Conservation (phyloP, 2,329 filamentous ascomycete genomes). For the Paraphoma chrysanthemicola region DNA sequence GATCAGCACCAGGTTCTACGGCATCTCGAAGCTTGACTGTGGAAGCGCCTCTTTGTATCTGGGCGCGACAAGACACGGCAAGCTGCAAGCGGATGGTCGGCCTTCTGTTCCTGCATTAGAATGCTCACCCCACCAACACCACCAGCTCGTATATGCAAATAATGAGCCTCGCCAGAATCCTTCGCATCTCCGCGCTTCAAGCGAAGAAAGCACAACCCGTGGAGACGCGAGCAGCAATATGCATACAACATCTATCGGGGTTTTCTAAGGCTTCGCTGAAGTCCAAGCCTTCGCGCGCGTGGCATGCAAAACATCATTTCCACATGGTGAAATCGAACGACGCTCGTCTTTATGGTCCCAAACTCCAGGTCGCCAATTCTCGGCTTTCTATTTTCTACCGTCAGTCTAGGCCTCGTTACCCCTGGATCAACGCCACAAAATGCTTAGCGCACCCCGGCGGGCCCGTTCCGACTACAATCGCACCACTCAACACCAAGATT, state of each 20-base stretch:
- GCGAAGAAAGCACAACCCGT: background rate
- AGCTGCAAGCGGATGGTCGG: background rate
- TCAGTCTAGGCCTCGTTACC: slow-evolving; percentile 7
- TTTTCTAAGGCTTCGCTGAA: background rate
- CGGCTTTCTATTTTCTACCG: slow-evolving; percentile 4
- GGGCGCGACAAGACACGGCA: background rate
- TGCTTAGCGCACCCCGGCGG: slow-evolving; percentile 1
- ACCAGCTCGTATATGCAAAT: slow-evolving; percentile 2
- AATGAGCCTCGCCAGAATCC: background rate
- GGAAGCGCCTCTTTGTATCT: background rate
- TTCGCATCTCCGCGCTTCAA: background rate
- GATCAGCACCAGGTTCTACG: background rate
- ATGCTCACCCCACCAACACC: background rate
- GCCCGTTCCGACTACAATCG: slow-evolving; percentile 4
- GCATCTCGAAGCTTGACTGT: background rate
- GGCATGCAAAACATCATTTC: slow-evolving; percentile 9
- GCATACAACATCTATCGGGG: background rate
- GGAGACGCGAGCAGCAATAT: no score
- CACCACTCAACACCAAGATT: slow-evolving; percentile 18
- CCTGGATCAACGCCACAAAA: slow-evolving; percentile 6
- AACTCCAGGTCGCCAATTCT: background rate
- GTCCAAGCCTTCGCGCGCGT: background rate
- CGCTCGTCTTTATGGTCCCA: background rate
- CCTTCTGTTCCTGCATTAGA: background rate
- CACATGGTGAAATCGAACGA: slow-evolving; percentile 2